Base-by-base conservation (phyloP, 2,329 filamentous ascomycete genomes). In the Pyrenochaeta sp. region DNA sequence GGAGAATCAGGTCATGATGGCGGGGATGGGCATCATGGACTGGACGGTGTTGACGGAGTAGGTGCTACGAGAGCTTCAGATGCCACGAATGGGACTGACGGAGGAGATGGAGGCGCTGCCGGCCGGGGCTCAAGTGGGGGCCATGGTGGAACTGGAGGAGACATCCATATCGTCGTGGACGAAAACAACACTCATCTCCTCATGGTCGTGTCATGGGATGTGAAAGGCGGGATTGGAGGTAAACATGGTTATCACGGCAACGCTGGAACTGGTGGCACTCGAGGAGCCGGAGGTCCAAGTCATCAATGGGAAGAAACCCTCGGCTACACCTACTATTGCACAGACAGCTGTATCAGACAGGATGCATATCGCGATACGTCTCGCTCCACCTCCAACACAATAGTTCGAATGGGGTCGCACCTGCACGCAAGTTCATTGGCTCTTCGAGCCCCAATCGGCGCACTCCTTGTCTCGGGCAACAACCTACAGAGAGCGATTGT, bases 61-160 rank as follows among this genome's bases (percentile, higher is more conserved):
- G 29, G 19, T 21, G 43, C 43, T 19, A 41, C 19, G 27, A 37
- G 23, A 41, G 43, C 14, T 22, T 44, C 21, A 15, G 43, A 46
- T 41, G 51, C 35, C 24, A 50, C 31, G 14, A 38, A 40, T 13
- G 50, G 50, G 4, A 40, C 46, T 6, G 32, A 47, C 17, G 50
- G 50, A 21, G 50, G 50, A 10, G 20, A 37, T 18, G 46, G 39
- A 18, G 50, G 50, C 17, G 40, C 26, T 32, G 42, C 44, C 19
- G 37, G 41, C 30, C 29, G 29, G 23, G 26, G 50, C 18, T 36
- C 40, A 7, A 31, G 46, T 19, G 43, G 51, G 27, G 28, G 31
- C 17, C 14, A 48, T 40, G 43, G 42, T 35, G 43, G 43, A 4
- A 8, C 30, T 19, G 43, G 43, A 11, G 43, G 43, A 20, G 43